Conservation (phyloP, 305 asterid species). For the Plantago lanceolata region DNA sequence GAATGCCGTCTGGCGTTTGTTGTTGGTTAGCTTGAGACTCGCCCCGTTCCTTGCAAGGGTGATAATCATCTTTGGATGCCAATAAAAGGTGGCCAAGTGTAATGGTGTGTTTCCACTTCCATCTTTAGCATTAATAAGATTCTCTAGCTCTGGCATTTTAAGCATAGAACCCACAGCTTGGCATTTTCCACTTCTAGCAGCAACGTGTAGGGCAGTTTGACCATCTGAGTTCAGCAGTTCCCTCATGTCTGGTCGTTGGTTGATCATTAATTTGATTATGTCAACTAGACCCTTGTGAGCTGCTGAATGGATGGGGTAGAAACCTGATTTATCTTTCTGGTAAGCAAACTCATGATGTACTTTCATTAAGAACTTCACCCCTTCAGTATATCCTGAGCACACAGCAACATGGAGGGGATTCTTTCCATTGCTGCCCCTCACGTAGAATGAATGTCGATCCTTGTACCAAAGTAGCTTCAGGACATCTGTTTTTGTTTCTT, state of each 20-base stretch:
- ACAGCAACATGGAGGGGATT: conserved; percentile 47
- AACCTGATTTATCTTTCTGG: conserved; percentile 37
- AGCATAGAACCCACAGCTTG: conserved; percentile 34
- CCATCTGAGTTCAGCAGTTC: conserved; percentile 39
- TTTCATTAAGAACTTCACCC: conserved; percentile 33
- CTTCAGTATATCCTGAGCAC: conserved; percentile 34
- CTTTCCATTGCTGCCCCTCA: conserved; percentile 33
- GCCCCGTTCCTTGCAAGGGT: conserved; percentile 32
- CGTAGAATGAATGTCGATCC: conserved; percentile 35
- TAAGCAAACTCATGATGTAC: conserved; percentile 34
- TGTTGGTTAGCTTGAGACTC: conserved; percentile 32
- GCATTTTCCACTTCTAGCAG: conserved; percentile 43
- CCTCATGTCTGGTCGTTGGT: conserved; percentile 41
- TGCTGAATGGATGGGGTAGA: conserved; percentile 42
- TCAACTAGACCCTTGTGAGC: conserved; percentile 34
- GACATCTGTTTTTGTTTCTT: conserved; percentile 26
- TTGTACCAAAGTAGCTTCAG: conserved; percentile 37
- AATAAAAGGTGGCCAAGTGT: conserved; percentile 41
- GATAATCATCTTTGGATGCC: conserved; percentile 39
- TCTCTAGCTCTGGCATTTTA: conserved; percentile 38
- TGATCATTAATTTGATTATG: conserved; percentile 35
- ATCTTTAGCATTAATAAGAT: conserved; percentile 43
- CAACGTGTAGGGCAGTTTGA: conserved; percentile 43
- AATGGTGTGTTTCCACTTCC: conserved; percentile 48
- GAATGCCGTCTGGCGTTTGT: conserved; percentile 40